Base-by-base conservation (phyloP, 2,329 filamentous ascomycete species). In the Botrytis elliptica region DNA sequence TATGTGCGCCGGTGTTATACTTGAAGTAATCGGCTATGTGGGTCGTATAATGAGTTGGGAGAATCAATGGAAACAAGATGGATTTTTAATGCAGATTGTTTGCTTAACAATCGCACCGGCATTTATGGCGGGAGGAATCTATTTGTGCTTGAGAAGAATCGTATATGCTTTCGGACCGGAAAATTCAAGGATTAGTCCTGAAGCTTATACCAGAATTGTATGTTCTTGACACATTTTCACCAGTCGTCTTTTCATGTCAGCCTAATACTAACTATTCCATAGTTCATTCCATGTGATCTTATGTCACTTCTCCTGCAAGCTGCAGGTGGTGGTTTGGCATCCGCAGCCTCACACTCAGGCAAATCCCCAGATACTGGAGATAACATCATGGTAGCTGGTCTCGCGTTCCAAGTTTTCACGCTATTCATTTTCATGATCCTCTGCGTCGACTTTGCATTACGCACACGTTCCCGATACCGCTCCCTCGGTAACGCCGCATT, bases 211-310 rank as follows among this genome's bases (percentile, higher is more conserved):
- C 16, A 80, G 85, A 63, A 84, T 87, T 73, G 85, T 86, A 78
- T 77, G 84, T 79, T 16, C n/a, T 20, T 16, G 14, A 18, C 7
- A 16, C 38, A 46, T 59, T 10, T 78, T 81, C 8, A 77, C 77
- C 29, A 81, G 79, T 49, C 82, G 82, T 76, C 81, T 81, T 22
- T 29, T 10, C 2, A 29, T 12, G 36, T 10, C 10, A 16, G 52
- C 25, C 49, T 25, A n/a, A 63, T 20, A 71, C 22, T 46, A 42
- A 72, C 20, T 16, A 20, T 52, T n/a, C 33, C 36, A 64, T 33
- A 86, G 85, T 92, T 92, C 82, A 88, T 92, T 77, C 85, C 88
- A 68, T 90, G 88, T 82, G 90, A 92, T 80, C 77, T 91, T 49
- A 73, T 90, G 73, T 89, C 88, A 3, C 85, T 92, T 2, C 77